Conservation (phyloP, 2,329 filamentous ascomycete species). For the Stylonectria norvegica region DNA sequence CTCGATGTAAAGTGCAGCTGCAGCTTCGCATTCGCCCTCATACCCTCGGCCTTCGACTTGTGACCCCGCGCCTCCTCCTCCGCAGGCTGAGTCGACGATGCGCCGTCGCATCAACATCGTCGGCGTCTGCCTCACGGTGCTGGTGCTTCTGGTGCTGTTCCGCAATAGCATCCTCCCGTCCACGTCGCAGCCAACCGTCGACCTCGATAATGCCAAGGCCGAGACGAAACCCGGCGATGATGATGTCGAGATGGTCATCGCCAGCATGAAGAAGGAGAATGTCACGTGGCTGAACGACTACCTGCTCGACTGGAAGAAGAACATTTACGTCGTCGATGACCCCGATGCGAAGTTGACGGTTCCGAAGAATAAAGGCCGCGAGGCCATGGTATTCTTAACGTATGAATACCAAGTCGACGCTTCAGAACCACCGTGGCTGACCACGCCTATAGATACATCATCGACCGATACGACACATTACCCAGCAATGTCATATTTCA, state of each 20-base stretch:
- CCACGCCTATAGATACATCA: constrained; percentile 39
- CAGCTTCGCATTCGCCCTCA: too few relatives aligned
- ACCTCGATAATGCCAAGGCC: background rate
- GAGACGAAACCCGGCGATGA: constrained; percentile 19
- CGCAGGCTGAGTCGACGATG: background rate
- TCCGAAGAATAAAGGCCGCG: constrained; percentile 47
- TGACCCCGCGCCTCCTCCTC: background rate
- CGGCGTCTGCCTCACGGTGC: constrained; percentile 20
- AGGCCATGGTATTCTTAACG: constrained; percentile 52
- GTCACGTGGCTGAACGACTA: constrained; percentile 40
- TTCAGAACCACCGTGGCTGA: background rate
- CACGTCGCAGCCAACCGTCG: background rate
- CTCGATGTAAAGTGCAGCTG: too few relatives aligned
- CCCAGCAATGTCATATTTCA: constrained; percentile 46
- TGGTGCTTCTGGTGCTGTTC: constrained; percentile 27
- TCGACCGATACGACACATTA: constrained; percentile 46
- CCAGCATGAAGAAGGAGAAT: constrained; percentile 32
- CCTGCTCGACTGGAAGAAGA: constrained; percentile 47
- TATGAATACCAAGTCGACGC: constrained; percentile 21
- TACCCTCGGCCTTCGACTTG: background rate
- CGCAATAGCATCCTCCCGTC: constrained; percentile 10
- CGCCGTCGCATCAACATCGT: constrained; percentile 24
- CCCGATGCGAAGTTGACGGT: constrained; percentile 45
- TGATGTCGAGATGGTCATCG: constrained; percentile 33
- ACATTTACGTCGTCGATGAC: constrained; percentile 54